Evolutionary conservation across 192 early-diverging fungal species (phyloP).

Genomic region (Backusella macrospora): DNA sequence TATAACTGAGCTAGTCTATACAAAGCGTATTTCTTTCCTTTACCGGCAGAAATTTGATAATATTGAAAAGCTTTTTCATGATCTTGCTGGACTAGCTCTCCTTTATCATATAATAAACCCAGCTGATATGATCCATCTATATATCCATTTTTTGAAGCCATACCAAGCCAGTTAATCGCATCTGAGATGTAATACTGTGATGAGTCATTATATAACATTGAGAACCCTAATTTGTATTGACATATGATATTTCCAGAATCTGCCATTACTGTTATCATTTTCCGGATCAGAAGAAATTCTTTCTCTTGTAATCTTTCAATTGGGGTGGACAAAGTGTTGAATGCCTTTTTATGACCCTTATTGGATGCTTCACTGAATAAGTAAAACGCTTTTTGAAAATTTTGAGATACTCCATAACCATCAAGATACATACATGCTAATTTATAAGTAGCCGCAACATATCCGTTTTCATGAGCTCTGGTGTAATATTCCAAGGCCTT

Average conservation of each 20-base stretch:
- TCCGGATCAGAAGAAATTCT: neutral
- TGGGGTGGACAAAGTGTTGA: neutral
- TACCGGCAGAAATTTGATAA: neutral
- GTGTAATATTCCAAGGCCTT: slow-evolving; percentile 30
- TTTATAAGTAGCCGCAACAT: slow-evolving; percentile 18
- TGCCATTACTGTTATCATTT: neutral
- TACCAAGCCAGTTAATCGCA: neutral
- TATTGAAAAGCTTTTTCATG: no score
- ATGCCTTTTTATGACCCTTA: neutral
- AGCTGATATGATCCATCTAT: neutral
- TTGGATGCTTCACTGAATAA: neutral
- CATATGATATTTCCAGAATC: neutral
- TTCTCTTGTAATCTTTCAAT: neutral
- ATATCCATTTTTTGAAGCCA: neutral
- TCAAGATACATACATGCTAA: neutral
- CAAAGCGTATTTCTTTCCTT: no score
- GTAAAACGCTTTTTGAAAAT: neutral
- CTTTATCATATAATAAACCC: neutral
- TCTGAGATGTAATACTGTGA: neutral
- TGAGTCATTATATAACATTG: neutral
- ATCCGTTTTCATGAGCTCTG: slow-evolving; percentile 20
- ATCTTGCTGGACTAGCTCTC: no score
- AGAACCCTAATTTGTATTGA: neutral
- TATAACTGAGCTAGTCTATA: no score
- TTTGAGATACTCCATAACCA: neutral